A percentile compares a stretch with the other conserved stretches of the same genome.
These are phyloP conservation scores for Rhizopogon vulgaris DNA, from an alignment of 768 basidiomycete genomes.

Conservation along the genomic window DNA sequence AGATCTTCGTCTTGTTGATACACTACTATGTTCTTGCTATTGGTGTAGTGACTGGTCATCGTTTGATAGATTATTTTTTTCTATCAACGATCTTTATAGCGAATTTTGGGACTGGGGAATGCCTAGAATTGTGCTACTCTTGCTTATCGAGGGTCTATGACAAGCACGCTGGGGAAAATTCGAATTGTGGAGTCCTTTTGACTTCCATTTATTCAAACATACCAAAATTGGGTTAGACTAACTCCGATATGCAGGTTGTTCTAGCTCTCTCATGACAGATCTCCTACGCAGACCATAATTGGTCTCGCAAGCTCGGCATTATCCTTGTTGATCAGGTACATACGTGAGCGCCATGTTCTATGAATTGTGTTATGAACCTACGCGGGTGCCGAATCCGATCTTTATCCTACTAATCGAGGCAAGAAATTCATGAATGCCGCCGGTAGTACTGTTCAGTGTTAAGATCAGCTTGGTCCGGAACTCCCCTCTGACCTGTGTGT, in stretches of 20 bases:
- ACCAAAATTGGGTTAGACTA: slow-evolving; percentile 16
- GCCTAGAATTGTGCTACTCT: slow-evolving; percentile 2
- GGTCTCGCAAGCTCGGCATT: neutral
- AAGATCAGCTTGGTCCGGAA: neutral
- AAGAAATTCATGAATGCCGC: neutral
- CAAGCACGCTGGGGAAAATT: neutral
- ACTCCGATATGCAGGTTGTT: neutral
- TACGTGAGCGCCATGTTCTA: neutral
- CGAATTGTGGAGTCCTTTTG: neutral
- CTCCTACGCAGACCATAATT: no score
- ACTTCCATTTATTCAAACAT: slow-evolving; percentile 3
- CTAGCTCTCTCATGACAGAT: no score
- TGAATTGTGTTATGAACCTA: neutral
- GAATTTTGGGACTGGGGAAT: slow-evolving; percentile 7
- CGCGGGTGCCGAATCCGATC: slow-evolving; percentile 1
- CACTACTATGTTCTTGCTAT: neutral
- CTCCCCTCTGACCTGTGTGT: slow-evolving; percentile 14
- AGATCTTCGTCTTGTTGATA: slow-evolving; percentile 7
- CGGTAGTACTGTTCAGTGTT: neutral
- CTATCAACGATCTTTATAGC: neutral
- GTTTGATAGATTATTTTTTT: neutral
- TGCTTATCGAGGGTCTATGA: neutral
- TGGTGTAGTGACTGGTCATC: neutral
- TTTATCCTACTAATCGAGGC: slow-evolving; percentile 1
- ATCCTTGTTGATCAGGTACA: slow-evolving; percentile 1